Conservation (phyloP, 352 stramenopile species). For the Phytophthora pluvialis region DNA sequence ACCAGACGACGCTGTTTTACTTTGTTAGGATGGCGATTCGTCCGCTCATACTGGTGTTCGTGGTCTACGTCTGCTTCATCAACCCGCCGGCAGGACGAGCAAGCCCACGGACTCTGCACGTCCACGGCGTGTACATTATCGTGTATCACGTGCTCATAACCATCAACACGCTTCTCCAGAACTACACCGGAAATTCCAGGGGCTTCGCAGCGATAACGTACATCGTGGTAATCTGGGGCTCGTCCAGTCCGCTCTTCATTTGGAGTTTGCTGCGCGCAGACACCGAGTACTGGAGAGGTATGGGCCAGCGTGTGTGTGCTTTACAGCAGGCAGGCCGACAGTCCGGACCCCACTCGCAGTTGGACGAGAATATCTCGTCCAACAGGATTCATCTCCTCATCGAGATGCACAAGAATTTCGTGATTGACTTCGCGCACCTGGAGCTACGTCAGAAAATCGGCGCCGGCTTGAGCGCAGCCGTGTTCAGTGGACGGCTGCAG, state of each 20-base stretch:
- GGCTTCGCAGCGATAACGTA: conserved; percentile 23
- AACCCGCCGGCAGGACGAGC: conserved; percentile 39
- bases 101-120: conserved; percentile 27
- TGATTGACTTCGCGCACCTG: conserved; percentile 75
- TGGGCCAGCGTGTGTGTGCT: conserved; percentile 45
- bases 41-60: conserved; percentile 32
- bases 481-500: conserved; percentile 57
- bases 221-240: conserved; percentile 35
- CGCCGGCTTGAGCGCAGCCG: conserved; percentile 46
- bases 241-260: conserved; percentile 44
- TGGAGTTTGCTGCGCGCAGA: conserved; percentile 63
- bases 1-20: conserved; percentile 31
- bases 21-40: conserved; percentile 26
- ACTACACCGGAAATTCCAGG: conserved; percentile 6
- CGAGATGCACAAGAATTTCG: conserved; percentile 69
- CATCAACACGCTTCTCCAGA: conserved; percentile 29
- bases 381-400: conserved; percentile 61
- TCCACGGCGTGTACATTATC: conserved; percentile 44
- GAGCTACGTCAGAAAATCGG: conserved; percentile 59
- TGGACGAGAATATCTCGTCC: conserved; percentile 53
- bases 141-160: conserved; percentile 36
- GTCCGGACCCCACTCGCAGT: conserved; percentile 15
- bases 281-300: conserved; percentile 53
- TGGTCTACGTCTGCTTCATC: conserved; percentile 45
- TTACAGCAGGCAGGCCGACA: conserved; percentile 30